Base-by-base conservation (phyloP, 23 red algal genomes). In the Gracilaria caudata region DNA sequence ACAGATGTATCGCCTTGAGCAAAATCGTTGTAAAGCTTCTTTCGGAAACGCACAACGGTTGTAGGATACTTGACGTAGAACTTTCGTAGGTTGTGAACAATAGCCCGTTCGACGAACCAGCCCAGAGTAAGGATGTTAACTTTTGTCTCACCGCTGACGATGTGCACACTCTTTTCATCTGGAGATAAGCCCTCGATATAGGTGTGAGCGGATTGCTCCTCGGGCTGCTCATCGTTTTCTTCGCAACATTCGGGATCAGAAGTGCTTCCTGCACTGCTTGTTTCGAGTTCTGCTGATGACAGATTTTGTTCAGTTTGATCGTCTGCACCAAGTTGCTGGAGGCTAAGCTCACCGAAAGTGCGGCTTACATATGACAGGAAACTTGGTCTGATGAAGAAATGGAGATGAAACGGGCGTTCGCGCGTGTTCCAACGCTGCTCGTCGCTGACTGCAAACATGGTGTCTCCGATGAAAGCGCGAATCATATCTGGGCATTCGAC, bases 41-140 rank as follows among this genome's bases (percentile, higher is more conserved):
- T 49, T 44, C 90, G 47, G 66, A 93, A 93, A 7, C 90, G 90
- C 11, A 73, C 64, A 21, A 93, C 75, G 65, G 81, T 86, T 19
- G 73, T 54, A 44, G 90, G 90, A 34, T 93, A 93, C 23, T 76
- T 75, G 4, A 55, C 55, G 63, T 93, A 93, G 39, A 93, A 93
- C 56, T 55, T 49, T 34, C 73, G 70, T 43, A 93, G 60, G 57
- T 93, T 93, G 37, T 93, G 90, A 43, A 93, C 81, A 28, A 93
- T 93, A 20, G 90, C 65, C 17, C 90, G 80, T 81, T 93, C 90
- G 46, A 93, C 57, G 60, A 85, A 93, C 80, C 80, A 85, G 41
- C 90, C 90, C 12, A 93, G 28, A 60, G 81, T 86, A 21, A 86
- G 26, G 44, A 93, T 80, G 80, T 28, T 56, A 17, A 93, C 90